Conservation (phyloP, 495 filamentous ascomycete genomes). For the Neurospora tetraspora region DNA sequence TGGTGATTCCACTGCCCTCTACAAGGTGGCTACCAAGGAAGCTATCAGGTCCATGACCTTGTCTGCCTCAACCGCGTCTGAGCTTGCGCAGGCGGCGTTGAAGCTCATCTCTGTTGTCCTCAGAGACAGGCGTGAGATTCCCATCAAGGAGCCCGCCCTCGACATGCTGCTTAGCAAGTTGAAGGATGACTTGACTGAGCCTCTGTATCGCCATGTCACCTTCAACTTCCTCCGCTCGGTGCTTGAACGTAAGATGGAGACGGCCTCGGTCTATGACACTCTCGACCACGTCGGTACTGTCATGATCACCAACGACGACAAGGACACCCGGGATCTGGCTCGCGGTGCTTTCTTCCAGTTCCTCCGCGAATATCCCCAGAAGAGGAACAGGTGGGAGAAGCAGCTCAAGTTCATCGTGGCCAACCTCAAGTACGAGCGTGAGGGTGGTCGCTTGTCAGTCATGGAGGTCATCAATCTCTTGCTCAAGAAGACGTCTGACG, state of each 20-base stretch:
- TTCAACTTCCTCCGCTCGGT: conserved; percentile 90
- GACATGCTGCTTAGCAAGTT: conserved; percentile 76
- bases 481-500: conserved; percentile 67
- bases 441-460: conserved; percentile 78
- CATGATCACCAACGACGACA: conserved; percentile 93
- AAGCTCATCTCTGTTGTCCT: conserved; percentile 81
- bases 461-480: conserved; percentile 83
- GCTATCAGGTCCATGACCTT: conserved; percentile 55
- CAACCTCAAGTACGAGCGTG: conserved; percentile 83
- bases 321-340: conserved; percentile 73
- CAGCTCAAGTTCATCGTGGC: conserved; percentile 81
- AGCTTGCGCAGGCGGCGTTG: conserved; percentile 73
- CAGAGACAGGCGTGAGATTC: conserved; percentile 62
- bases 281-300: conserved; percentile 80
- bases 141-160: conserved; percentile 69
- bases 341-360: conserved; percentile 89
- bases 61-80: conserved; percentile 64
- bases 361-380: conserved; percentile 88
- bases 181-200: conserved; percentile 84
- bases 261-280: conserved; percentile 81
- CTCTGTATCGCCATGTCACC: conserved; percentile 76
- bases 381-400: conserved; percentile 73
- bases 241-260: conserved; percentile 72
- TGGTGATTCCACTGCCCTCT: conserved; percentile 60
- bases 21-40: conserved; percentile 72